These are phyloP conservation scores for Neurospora sp. DNA, from an alignment of 495 filamentous ascomycete species.

Conservation along the genomic window DNA sequence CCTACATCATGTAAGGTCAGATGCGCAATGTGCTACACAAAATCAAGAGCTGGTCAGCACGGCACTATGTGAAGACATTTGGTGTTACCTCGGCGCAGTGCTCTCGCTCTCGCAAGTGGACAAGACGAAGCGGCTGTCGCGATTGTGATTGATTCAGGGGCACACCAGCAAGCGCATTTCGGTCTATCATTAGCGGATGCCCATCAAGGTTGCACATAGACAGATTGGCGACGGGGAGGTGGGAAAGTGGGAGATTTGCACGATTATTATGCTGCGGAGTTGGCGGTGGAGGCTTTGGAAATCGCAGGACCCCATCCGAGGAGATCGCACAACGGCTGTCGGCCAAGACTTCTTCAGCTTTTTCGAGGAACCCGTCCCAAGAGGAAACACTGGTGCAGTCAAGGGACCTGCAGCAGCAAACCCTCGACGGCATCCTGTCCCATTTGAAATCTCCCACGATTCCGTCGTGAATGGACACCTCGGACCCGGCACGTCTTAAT, in stretches of 20 bases:
- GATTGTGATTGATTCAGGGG: neutral
- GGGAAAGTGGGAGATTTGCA: neutral
- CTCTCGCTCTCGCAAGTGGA: neutral
- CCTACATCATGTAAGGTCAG: neutral
- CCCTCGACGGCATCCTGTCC: neutral
- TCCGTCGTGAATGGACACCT: neutral
- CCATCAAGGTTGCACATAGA: neutral
- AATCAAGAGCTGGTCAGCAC: neutral
- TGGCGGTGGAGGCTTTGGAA: neutral
- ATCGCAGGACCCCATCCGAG: neutral
- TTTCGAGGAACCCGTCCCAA: neutral
- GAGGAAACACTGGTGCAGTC: neutral
- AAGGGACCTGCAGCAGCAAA: neutral
- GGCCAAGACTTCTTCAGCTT: neutral
- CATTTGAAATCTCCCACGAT: neutral
- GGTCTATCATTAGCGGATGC: neutral
- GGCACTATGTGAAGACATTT: neutral
- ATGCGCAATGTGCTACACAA: neutral
- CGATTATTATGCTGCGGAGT: neutral
- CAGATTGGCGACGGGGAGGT: neutral
- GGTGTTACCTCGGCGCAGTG: neutral
- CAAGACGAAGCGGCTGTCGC: neutral
- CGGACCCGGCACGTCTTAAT: neutral
- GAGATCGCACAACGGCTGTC: neutral
- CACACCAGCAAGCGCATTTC: neutral